Evolutionary conservation across 352 stramenopile species (phyloP).

Genomic region (Phytopythium boreale): DNA sequence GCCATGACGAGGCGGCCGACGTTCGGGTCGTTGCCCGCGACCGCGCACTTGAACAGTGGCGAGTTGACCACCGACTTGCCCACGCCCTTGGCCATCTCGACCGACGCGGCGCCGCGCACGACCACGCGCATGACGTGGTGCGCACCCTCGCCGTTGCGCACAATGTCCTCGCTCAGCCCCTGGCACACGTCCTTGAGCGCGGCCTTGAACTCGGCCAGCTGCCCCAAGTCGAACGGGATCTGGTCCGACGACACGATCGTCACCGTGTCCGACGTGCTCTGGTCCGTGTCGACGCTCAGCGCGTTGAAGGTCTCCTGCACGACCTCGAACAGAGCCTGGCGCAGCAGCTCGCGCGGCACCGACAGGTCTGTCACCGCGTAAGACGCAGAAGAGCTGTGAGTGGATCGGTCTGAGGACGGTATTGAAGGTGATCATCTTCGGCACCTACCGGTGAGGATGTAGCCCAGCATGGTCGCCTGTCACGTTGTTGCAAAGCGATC

Average conservation of each 20-base stretch:
- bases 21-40: constrained; percentile 98
- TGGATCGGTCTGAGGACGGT: neutral
- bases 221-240: constrained; percentile 78
- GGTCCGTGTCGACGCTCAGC: constrained; percentile 97
- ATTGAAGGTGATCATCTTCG: too few relatives aligned
- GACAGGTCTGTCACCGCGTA: constrained; percentile 42
- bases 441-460: constrained; percentile 81
- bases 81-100: constrained; percentile 82
- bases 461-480: constrained; percentile 82
- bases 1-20: constrained; percentile 96
- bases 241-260: constrained; percentile 94
- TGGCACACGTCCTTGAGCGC: constrained; percentile 92
- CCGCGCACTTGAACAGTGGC: constrained; percentile 97
- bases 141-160: constrained; percentile 98
- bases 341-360: constrained; percentile 79
- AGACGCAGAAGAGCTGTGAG: neutral
- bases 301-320: constrained; percentile 90
- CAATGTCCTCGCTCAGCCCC: constrained; percentile 95
- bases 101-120: constrained; percentile 83
- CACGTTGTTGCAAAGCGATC: constrained; percentile 1
- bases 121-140: constrained; percentile 96
- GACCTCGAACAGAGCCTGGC: constrained; percentile 72
- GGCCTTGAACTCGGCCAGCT: constrained; percentile 88
- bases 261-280: constrained; percentile 97
- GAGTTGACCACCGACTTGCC: constrained; percentile 94